Evolutionary conservation across 2,329 filamentous ascomycete genomes (phyloP).

Genomic region (Scortechinia acanthostroma): DNA sequence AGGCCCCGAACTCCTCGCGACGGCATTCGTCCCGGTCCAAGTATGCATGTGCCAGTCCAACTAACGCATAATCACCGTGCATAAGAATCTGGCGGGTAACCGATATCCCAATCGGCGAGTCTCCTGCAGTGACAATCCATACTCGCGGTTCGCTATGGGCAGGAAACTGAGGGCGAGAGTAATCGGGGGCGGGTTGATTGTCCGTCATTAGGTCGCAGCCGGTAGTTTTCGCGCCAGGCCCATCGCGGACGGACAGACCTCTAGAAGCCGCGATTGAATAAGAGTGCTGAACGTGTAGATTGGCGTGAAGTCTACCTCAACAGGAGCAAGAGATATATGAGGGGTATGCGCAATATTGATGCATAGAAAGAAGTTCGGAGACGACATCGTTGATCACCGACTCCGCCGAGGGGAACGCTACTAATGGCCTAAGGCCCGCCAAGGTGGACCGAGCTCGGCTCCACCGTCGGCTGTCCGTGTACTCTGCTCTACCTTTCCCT

Average conservation of each 20-base stretch:
- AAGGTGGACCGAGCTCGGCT: not conserved
- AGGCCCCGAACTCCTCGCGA: constrained; percentile 43
- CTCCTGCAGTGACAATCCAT: constrained; percentile 57
- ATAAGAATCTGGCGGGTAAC: constrained; percentile 47
- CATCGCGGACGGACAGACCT: too few species aligned
- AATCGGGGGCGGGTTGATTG: constrained; percentile 18
- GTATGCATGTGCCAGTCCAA: constrained; percentile 43
- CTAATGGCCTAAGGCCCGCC: too few species aligned
- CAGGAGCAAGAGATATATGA: too few species aligned
- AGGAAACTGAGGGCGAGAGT: constrained; percentile 41
- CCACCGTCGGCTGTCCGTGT: too few species aligned
- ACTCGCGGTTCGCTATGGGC: constrained; percentile 52
- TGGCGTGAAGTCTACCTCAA: too few species aligned
- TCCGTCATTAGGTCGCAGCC: constrained; percentile 18
- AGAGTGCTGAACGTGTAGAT: too few species aligned
- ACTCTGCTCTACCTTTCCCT: too few species aligned
- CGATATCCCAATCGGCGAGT: constrained; percentile 51
- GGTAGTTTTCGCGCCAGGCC: not conserved
- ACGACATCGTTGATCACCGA: too few species aligned
- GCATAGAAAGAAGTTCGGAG: too few species aligned
- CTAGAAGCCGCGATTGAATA: too few species aligned
- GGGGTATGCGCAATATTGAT: too few species aligned
- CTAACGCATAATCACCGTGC: constrained; percentile 55
- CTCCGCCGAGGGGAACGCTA: too few species aligned
- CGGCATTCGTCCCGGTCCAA: constrained; percentile 42